These are phyloP conservation scores for Maudiozyma barnettii DNA, from an alignment of 805 yeast genomes.

Conservation along the genomic window DNA sequence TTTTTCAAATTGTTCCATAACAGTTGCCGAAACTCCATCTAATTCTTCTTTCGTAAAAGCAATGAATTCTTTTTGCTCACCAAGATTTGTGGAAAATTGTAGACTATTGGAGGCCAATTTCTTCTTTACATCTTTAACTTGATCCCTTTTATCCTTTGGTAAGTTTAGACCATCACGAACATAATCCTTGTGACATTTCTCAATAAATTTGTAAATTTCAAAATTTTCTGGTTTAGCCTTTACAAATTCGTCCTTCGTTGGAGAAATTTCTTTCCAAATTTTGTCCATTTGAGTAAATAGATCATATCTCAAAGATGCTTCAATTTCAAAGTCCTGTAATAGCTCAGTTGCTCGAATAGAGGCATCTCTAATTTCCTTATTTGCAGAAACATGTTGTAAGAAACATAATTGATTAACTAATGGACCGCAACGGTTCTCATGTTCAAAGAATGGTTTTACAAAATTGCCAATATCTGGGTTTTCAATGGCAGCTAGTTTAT, in stretches of 20 bases:
- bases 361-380: slow-evolving; percentile 60
- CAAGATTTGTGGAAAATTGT: slow-evolving; percentile 54
- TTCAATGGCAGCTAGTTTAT: slow-evolving; percentile 41
- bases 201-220: slow-evolving; percentile 49
- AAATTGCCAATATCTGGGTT: slow-evolving; percentile 48
- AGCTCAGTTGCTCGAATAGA: slow-evolving; percentile 53
- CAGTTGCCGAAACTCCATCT: slow-evolving; percentile 63
- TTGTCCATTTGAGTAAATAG: slow-evolving; percentile 50
- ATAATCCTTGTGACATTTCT: slow-evolving; percentile 47
- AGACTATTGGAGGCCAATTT: slow-evolving; percentile 48
- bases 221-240: slow-evolving; percentile 25
- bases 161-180: slow-evolving; percentile 63
- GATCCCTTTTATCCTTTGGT: slow-evolving; percentile 42
- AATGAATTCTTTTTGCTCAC: slow-evolving; percentile 58
- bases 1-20: slow-evolving; percentile 47
- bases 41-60: slow-evolving; percentile 56
- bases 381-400: slow-evolving; percentile 61
- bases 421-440: slow-evolving; percentile 41
- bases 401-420: slow-evolving; percentile 48
- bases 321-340: slow-evolving; percentile 50
- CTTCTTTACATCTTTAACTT: slow-evolving; percentile 50
- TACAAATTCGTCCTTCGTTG: slow-evolving; percentile 11
- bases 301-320: slow-evolving; percentile 55
- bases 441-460: slow-evolving; percentile 42
- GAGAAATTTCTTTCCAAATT: slow-evolving; percentile 36